Percentiles rank a stretch among this genome's conserved stretches.
Conservation (phyloP, 495 filamentous ascomycete genomes). For the Hyaloscypha hepaticicola region DNA sequence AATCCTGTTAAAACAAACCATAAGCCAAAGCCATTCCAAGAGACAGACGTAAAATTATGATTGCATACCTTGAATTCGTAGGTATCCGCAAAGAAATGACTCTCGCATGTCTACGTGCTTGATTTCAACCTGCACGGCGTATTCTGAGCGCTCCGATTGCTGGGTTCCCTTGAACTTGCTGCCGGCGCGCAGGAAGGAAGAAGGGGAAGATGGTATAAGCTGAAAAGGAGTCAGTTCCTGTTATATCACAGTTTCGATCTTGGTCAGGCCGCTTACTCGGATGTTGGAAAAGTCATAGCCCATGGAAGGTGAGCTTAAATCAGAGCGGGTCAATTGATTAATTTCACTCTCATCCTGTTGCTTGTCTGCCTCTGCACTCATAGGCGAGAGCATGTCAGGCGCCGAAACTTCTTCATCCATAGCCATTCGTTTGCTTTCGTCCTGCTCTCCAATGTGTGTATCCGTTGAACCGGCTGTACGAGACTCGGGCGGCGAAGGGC, state of each 20-base stretch:
- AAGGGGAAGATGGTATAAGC: constrained; percentile 63
- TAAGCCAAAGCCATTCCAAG: constrained; percentile 11
- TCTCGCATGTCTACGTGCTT: constrained; percentile 95
- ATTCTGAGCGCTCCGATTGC: constrained; percentile 83
- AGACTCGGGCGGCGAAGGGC: constrained; percentile 26
- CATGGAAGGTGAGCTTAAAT: constrained; percentile 37
- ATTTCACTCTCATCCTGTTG: constrained; percentile 29
- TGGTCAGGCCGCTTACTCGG: constrained; percentile 48
- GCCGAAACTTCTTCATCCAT: constrained; percentile 33
- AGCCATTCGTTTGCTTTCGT: constrained; percentile 31
- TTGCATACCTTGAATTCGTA: constrained; percentile 85
- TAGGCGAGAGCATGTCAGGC: constrained; percentile 32
- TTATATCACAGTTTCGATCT: not conserved
- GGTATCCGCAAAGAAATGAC: constrained; percentile 93
- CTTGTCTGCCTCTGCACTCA: constrained; percentile 31
- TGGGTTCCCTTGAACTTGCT: constrained; percentile 90
- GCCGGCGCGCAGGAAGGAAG: constrained; percentile 82
- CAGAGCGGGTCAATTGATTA: constrained; percentile 18
- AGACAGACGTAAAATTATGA: not conserved
- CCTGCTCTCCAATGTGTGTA: constrained; percentile 23
- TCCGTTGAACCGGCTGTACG: constrained; percentile 24
- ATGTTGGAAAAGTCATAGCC: constrained; percentile 67
- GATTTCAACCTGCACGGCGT: constrained; percentile 95
- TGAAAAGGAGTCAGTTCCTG: constrained; percentile 29
- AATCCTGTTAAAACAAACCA: constrained; percentile 58